Evolutionary conservation across 148 eudicot species (phyloP), one percentile per base, ranked within the genome.

Genomic region (Rhododendron molle): DNA sequence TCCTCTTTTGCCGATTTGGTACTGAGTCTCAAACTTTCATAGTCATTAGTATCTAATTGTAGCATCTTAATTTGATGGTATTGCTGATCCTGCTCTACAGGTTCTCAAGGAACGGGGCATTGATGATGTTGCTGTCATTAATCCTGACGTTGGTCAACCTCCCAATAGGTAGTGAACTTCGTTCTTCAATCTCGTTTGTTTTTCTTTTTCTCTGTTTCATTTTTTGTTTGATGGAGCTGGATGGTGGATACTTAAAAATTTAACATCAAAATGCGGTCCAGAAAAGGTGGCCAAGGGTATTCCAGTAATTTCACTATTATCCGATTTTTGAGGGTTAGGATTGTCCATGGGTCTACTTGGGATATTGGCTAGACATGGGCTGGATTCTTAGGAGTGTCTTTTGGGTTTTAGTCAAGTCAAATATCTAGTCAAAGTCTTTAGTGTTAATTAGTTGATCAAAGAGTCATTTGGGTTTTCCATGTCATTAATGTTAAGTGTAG

Each of bases 31-130:
- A 12, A 74, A 49, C 30, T 76, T 40, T 4, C 21, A 34, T 21
- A 47, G 50, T 14, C 32, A 11, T 32, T 43, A 32, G 65, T 72
- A 49, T 52, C 36, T 50, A 21, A 34, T 15, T 69, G 76, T 36
- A 28, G 34, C 60, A 65, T 6, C 46, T 62, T 40, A 46, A 44
- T 28, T 73, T 40, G 26, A 56, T 54, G 56, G 65, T 50, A 67
- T 28, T 71, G 82, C 47, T 87, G 78, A 34, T 87, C 60, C 13
- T 78, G 54, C 58, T 83, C 7, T 50, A 0, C 87, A 96, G 98
- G 94, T 96, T 52, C 89, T 96, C 78, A 93, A 96, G 89, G 96
- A 87, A 67, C 91, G 96, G 20, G 95, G 95, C 76, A 85, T 89
- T 56, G 93, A 93, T 83, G 96, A 91, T 88, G 91, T 86, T 85